Conservation (phyloP, 176 grass and related monocot genomes). For the Ensete glaucum region DNA sequence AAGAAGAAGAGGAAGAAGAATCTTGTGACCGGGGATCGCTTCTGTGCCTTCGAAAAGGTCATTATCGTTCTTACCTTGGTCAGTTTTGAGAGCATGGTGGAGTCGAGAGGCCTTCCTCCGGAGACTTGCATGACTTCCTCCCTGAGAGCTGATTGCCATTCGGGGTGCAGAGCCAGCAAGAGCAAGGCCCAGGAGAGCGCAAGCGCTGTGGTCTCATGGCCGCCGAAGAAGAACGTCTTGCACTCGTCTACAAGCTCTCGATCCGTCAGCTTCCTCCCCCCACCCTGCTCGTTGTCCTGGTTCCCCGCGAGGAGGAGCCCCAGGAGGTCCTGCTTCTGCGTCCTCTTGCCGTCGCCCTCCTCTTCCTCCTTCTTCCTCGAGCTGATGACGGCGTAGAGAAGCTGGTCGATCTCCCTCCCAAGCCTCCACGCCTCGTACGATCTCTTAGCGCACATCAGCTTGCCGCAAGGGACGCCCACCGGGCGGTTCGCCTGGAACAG, state of each 20-base stretch:
- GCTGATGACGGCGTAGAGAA: conserved; percentile 48
- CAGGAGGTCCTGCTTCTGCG: conserved; percentile 33
- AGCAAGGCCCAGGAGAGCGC: conserved; percentile 73
- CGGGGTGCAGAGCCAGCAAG: conserved; percentile 55
- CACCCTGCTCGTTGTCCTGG: conserved; percentile 2
- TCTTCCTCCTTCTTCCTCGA: not conserved
- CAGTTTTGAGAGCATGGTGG: conserved; percentile 25
- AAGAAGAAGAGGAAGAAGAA: no score
- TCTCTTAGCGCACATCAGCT: conserved; percentile 29
- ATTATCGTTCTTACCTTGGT: conserved; percentile 27
- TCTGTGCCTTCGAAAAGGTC: no score
- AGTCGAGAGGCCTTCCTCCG: not conserved
- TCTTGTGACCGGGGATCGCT: no score
- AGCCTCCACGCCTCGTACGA: conserved; percentile 65
- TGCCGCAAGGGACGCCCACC: conserved; percentile 59
- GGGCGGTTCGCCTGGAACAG: conserved; percentile 65
- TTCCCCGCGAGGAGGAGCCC: conserved; percentile 43
- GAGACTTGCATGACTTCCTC: conserved; percentile 26
- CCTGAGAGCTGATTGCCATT: conserved; percentile 58
- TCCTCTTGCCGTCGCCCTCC: no score
- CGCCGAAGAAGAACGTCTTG: conserved; percentile 99
- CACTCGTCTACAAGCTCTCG: conserved; percentile 87
- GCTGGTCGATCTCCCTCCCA: conserved; percentile 61
- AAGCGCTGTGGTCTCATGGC: conserved; percentile 78
- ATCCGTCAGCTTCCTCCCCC: conserved; percentile 23